phyloP scores from a whole-genome alignment of 352 stramenopile species.

The Phytophthora nicotianae region DNA sequence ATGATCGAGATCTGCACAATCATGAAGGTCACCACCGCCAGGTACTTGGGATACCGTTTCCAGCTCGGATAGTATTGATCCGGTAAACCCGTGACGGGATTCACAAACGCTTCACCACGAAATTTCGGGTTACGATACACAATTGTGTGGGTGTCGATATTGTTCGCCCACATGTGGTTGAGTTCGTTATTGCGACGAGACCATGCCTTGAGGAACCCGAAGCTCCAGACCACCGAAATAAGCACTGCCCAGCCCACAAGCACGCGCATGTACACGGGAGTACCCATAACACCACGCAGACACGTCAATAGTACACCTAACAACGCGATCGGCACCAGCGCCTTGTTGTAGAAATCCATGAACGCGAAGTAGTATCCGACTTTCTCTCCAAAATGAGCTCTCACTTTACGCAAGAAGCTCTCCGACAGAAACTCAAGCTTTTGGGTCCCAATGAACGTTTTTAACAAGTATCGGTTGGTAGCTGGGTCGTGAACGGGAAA shows the following conservation, averaged over 20 bases:
- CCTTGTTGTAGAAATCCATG: slow-evolving; percentile 89
- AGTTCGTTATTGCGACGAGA: slow-evolving; percentile 76
- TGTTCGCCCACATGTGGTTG: slow-evolving; percentile 75
- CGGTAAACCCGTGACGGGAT: slow-evolving; percentile 65
- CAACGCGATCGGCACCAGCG: slow-evolving; percentile 75
- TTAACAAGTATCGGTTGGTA: slow-evolving; percentile 76
- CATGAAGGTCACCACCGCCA: slow-evolving; percentile 72
- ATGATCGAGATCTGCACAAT: slow-evolving; percentile 84
- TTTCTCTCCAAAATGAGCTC: slow-evolving; percentile 84
- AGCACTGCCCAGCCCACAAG: slow-evolving; percentile 73
- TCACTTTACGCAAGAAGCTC: slow-evolving; percentile 64
- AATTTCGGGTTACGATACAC: slow-evolving; percentile 82
- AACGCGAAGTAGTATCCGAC: slow-evolving; percentile 89
- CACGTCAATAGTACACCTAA: slow-evolving; percentile 73
- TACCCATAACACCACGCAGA: slow-evolving; percentile 64
- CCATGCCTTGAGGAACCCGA: slow-evolving; percentile 83
- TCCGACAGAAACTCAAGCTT: slow-evolving; percentile 72
- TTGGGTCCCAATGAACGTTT: slow-evolving; percentile 69
- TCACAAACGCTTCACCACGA: slow-evolving; percentile 53
- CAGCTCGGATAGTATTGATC: slow-evolving; percentile 77
- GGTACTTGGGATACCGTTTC: slow-evolving; percentile 78
- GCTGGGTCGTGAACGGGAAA: slow-evolving; percentile 80
- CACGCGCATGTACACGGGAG: slow-evolving; percentile 83
- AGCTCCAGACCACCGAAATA: slow-evolving; percentile 84
- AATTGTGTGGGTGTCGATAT: slow-evolving; percentile 66